Evolutionary conservation across 768 basidiomycete species (phyloP).

Genomic region (Crucibulum laeve): DNA sequence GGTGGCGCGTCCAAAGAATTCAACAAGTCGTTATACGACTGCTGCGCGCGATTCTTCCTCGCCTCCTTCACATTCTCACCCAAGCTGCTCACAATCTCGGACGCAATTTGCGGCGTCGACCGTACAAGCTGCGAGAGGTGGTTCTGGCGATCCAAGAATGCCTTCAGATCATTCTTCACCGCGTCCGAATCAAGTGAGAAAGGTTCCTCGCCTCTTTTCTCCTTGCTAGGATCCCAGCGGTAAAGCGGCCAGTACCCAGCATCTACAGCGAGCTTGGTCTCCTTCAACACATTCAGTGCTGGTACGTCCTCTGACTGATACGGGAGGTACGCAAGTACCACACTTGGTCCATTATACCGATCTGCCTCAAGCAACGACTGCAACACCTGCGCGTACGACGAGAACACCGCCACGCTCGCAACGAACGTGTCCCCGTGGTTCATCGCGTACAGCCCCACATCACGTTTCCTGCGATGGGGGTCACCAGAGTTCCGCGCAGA

Average conservation of each 20-base stretch:
- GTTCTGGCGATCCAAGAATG: slow-evolving; percentile 95
- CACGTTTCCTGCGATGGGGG: slow-evolving; percentile 83
- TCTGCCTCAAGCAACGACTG: slow-evolving; percentile 92
- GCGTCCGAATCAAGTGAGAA: slow-evolving; percentile 92
- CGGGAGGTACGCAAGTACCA: slow-evolving; percentile 93
- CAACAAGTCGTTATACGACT: slow-evolving; percentile 81
- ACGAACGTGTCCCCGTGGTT: slow-evolving; percentile 97
- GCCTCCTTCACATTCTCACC: slow-evolving; percentile 85
- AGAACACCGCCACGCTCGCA: slow-evolving; percentile 92
- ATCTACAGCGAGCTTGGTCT: slow-evolving; percentile 95
- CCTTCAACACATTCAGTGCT: slow-evolving; percentile 90
- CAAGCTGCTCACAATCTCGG: slow-evolving; percentile 77
- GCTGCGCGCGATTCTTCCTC: slow-evolving; percentile 74
- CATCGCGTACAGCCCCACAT: slow-evolving; percentile 97
- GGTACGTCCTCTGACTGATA: slow-evolving; percentile 72
- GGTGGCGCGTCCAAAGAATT: slow-evolving; percentile 86
- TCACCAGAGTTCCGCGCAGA: slow-evolving; percentile 67
- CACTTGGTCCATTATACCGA: slow-evolving; percentile 80
- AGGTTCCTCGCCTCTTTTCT: slow-evolving; percentile 68
- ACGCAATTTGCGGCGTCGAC: slow-evolving; percentile 73
- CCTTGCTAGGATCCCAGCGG: slow-evolving; percentile 92
- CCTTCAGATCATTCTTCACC: slow-evolving; percentile 88
- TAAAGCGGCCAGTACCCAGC: slow-evolving; percentile 98
- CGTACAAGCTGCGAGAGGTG: slow-evolving; percentile 92
- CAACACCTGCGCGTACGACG: slow-evolving; percentile 91